phyloP scores from a whole-genome alignment of 306 rosid species.

The Dicorynia guianensis region DNA sequence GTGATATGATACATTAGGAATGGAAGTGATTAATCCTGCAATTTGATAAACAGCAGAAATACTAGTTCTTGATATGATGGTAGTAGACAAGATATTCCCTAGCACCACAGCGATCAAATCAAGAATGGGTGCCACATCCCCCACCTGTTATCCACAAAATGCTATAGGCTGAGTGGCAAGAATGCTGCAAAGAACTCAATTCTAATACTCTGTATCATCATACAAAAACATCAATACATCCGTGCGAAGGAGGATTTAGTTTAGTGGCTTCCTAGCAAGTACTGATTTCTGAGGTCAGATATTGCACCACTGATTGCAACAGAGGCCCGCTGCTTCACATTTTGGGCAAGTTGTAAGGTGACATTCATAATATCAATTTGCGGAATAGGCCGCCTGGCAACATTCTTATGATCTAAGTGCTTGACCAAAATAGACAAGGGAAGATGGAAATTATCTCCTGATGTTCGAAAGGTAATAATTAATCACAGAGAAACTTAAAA shows the following conservation, averaged over 20 bases:
- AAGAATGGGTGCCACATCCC: conserved; percentile 92
- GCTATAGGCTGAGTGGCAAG: conserved; percentile 29
- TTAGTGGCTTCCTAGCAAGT: neutral
- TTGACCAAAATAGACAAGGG: conserved; percentile 83
- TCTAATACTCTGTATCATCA: conserved; percentile 10
- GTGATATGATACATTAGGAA: conserved; percentile 81
- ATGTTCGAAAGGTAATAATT: conserved; percentile 43
- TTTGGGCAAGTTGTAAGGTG: conserved; percentile 71
- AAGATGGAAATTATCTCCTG: conserved; percentile 92
- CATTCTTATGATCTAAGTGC: conserved; percentile 97
- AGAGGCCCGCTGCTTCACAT: conserved; percentile 73
- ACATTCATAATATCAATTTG: conserved; percentile 72
- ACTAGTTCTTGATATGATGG: conserved; percentile 75
- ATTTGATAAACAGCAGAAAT: conserved; percentile 82
- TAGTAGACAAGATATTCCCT: conserved; percentile 68
- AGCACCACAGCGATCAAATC: conserved; percentile 89
- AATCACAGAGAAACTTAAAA: conserved; percentile 28
- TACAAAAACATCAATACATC: neutral
- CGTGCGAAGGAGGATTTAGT: neutral
- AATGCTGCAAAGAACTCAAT: conserved; percentile 33
- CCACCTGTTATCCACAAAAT: conserved; percentile 68
- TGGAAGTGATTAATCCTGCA: conserved; percentile 69
- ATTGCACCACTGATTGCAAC: conserved; percentile 79
- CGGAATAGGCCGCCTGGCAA: conserved; percentile 68
- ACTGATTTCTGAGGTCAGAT: conserved; percentile 61